Evolutionary conservation across 805 yeast species (phyloP).

Genomic region (Suhomyces vadensis): DNA sequence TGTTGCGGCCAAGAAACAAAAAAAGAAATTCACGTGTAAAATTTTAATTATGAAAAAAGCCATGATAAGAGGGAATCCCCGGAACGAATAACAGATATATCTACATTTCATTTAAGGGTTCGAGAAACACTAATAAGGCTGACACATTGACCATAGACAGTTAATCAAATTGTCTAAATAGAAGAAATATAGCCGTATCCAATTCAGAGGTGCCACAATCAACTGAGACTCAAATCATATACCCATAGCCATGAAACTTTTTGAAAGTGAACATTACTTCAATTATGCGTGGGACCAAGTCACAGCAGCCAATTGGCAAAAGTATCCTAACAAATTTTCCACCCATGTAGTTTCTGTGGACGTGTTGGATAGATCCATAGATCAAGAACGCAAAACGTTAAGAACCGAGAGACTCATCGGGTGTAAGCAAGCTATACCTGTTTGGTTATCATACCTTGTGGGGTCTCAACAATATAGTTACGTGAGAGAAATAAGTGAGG

Average conservation of each 20-base stretch:
- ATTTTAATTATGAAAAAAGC: neutral
- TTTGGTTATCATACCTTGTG: conserved; percentile 70
- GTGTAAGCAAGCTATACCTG: conserved; percentile 82
- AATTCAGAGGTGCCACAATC: too few relatives aligned
- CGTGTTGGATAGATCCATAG: conserved; percentile 71
- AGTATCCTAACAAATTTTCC: conserved; percentile 92
- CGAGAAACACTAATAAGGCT: too few relatives aligned
- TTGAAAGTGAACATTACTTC: conserved; percentile 67
- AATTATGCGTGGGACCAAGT: conserved; percentile 92
- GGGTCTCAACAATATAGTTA: conserved; percentile 75
- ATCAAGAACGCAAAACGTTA: conserved; percentile 46
- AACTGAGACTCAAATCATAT: neutral
- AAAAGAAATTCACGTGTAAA: conserved; percentile 4
- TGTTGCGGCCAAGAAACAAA: too few relatives aligned
- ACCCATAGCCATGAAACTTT: conserved; percentile 61
- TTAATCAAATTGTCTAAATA: too few relatives aligned
- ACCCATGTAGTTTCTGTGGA: conserved; percentile 95
- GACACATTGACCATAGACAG: too few relatives aligned
- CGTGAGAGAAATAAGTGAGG: conserved; percentile 86
- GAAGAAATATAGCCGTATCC: too few relatives aligned
- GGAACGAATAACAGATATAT: neutral
- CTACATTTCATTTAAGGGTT: too few relatives aligned
- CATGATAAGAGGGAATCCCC: conserved; percentile 2
- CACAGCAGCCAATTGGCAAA: conserved; percentile 94
- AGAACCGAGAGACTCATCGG: conserved; percentile 87